Conservation (phyloP, 148 eudicot species). For the Amaranthus cruentus region DNA sequence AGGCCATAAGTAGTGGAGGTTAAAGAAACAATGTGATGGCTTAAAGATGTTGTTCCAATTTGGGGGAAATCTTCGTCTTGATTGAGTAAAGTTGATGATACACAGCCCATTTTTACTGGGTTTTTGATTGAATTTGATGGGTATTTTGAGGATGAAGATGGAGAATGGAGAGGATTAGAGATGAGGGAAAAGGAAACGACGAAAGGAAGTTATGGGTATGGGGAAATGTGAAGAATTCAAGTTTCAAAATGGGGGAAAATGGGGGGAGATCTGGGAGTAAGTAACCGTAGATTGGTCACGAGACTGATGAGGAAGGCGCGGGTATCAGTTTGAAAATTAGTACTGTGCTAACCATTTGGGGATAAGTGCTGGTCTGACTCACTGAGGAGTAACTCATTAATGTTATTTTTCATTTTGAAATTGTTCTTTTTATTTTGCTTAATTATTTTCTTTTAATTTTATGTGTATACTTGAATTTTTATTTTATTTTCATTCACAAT, state of each 20-base stretch:
- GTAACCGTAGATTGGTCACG: not conserved
- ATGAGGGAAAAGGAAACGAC: no score
- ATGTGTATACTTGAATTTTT: no score
- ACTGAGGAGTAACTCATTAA: no score
- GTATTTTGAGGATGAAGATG: not conserved
- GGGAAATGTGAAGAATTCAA: not conserved
- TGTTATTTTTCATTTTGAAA: no score
- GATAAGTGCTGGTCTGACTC: no score
- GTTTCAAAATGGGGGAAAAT: not conserved
- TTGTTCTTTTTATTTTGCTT: no score
- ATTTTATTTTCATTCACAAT: no score
- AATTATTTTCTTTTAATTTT: no score
- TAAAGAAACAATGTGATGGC: conserved; percentile 30
- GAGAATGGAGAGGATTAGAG: not conserved
- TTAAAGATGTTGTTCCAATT: conserved; percentile 36
- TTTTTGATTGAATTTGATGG: not conserved
- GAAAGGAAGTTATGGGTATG: no score
- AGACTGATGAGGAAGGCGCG: not conserved
- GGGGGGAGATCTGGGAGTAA: not conserved
- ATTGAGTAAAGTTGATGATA: conserved; percentile 60
- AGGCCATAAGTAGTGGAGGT: conserved; percentile 22
- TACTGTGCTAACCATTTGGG: not conserved
- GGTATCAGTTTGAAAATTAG: not conserved
- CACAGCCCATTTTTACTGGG: conserved; percentile 53
- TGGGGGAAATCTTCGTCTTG: conserved; percentile 63